These are phyloP conservation scores for Taphrina wiesneri DNA, from an alignment of 1,139 yeast genomes.

Conservation along the genomic window DNA sequence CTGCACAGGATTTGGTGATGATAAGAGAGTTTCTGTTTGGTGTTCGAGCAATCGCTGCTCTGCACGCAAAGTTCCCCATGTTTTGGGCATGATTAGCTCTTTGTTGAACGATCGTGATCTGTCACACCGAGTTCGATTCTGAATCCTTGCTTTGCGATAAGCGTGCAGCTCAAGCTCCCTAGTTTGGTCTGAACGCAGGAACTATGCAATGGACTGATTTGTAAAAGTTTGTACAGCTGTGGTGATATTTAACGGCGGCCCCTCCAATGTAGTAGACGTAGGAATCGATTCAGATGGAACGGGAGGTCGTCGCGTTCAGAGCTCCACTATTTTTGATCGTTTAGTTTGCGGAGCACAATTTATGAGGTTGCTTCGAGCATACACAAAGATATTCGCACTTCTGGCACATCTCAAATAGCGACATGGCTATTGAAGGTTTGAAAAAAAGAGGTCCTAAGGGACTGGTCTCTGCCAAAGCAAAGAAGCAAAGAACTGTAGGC, in stretches of 20 bases:
- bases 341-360: no score
- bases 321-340: neutral
- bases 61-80: conserved; percentile 55
- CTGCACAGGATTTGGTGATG: conserved; percentile 4
- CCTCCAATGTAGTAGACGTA: neutral
- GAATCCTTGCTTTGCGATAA: no score
- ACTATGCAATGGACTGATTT: no score
- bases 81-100: conserved; percentile 40
- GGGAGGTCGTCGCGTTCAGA: neutral
- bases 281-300: no score
- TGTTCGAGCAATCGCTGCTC: conserved; percentile 60
- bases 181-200: no score
- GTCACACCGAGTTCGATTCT: no score
- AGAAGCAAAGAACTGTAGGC: neutral
- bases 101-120: no score
- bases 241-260: neutral
- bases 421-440: neutral
- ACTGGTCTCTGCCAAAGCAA: conserved; percentile 12
- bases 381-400: neutral
- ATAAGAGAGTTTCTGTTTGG: conserved; percentile 54
- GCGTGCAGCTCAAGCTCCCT: no score
- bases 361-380: neutral
- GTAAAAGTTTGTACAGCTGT: neutral
- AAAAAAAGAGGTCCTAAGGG: conserved; percentile 20
- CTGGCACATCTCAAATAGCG: neutral